A percentile compares a stretch with the other conserved stretches of the same genome.
Evolutionary conservation across 2,329 filamentous ascomycete genomes (phyloP).

Genomic region (Stagonosporopsis tanaceti): DNA sequence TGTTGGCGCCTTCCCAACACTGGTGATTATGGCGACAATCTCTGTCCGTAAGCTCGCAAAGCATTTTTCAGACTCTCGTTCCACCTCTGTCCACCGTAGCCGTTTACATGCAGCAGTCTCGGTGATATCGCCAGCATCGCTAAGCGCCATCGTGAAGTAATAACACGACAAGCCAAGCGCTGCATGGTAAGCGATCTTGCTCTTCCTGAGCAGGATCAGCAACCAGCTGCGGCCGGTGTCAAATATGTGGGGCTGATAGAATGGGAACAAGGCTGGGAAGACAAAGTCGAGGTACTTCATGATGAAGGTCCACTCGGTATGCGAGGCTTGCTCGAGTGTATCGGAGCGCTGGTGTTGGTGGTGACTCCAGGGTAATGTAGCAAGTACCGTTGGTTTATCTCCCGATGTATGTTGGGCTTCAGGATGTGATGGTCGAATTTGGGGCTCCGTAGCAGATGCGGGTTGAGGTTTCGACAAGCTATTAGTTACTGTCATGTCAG

Average conservation of each 20-base stretch:
- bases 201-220: slow-evolving; percentile 21
- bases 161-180: slow-evolving; percentile 23
- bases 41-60: slow-evolving; percentile 23
- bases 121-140: slow-evolving; percentile 13
- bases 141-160: slow-evolving; percentile 25
- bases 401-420: too few species aligned
- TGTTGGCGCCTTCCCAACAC: not conserved
- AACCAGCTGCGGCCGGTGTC: slow-evolving; percentile 28
- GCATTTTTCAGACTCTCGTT: slow-evolving; percentile 20
- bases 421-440: not conserved
- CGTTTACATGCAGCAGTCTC: slow-evolving; percentile 23
- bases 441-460: not conserved
- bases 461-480: not conserved
- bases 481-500: slow-evolving; percentile 1
- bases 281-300: slow-evolving; percentile 28
- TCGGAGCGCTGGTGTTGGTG: slow-evolving; percentile 8
- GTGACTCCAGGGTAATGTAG: slow-evolving; percentile 14
- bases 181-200: slow-evolving; percentile 23
- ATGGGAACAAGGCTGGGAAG: slow-evolving; percentile 25
- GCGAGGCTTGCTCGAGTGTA: slow-evolving; percentile 13
- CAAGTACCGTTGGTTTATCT: not conserved
- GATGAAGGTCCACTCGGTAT: slow-evolving; percentile 24
- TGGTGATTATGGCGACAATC: slow-evolving; percentile 9
- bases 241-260: slow-evolving; percentile 20
- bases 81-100: slow-evolving; percentile 20